Evolutionary conservation across 2,329 filamentous ascomycete genomes (phyloP).

Genomic region (Fusarium fujikuroi): DNA sequence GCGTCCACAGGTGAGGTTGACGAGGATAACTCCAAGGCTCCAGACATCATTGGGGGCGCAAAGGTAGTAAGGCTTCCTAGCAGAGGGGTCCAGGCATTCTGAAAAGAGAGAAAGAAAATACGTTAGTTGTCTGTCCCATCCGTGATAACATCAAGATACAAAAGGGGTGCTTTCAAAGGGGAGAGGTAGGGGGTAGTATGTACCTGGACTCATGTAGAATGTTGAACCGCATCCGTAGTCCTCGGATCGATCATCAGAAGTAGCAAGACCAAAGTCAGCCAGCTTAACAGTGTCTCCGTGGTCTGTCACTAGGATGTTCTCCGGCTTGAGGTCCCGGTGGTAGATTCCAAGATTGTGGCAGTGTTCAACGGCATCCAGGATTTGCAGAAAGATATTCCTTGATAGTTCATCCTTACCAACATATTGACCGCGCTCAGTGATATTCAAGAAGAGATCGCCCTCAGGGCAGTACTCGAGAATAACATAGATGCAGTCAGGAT

Average conservation of each 20-base stretch:
- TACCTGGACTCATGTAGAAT: slow-evolving; percentile 99
- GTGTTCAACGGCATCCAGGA: slow-evolving; percentile 94
- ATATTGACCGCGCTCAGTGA: slow-evolving; percentile 94
- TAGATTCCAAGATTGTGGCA: slow-evolving; percentile 95
- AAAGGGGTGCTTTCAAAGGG: slow-evolving; percentile 15
- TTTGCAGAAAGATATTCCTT: slow-evolving; percentile 90
- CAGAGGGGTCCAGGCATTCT: slow-evolving; percentile 90
- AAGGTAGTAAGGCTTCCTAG: slow-evolving; percentile 81
- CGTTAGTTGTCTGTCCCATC: slow-evolving; percentile 40
- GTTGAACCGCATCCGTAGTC: slow-evolving; percentile 98
- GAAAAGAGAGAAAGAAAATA: slow-evolving; percentile 43
- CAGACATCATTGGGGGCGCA: slow-evolving; percentile 97
- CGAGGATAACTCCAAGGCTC: slow-evolving; percentile 97
- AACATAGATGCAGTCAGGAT: slow-evolving; percentile 92
- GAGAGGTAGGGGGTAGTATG: slow-evolving; percentile 46
- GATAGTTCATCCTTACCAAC: slow-evolving; percentile 90
- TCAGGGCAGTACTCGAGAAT: slow-evolving; percentile 97
- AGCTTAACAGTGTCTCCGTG: slow-evolving; percentile 91
- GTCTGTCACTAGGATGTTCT: slow-evolving; percentile 95
- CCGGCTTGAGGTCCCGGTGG: slow-evolving; percentile 96
- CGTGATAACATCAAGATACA: slow-evolving; percentile 8
- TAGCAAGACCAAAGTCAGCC: slow-evolving; percentile 96
- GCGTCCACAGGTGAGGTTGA: slow-evolving; percentile 96
- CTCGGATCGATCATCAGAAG: slow-evolving; percentile 81
- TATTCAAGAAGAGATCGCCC: slow-evolving; percentile 96